Base-by-base conservation (phyloP, 495 filamentous ascomycete genomes). In the Neurospora hispaniola region DNA sequence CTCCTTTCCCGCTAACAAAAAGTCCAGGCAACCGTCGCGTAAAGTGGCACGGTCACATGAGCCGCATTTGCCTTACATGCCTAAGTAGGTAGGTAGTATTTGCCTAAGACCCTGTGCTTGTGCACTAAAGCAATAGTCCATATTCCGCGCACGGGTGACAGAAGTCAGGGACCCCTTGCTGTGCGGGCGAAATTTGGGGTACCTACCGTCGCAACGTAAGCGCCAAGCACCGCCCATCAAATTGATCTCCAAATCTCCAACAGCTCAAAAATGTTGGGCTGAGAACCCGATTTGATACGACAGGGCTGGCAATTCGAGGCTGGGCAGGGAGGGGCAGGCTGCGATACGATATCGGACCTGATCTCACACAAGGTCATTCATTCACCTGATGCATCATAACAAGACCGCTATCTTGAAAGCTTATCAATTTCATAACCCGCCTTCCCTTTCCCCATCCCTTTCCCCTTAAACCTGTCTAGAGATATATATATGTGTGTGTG, bases 1-100 rank as follows among this genome's bases (percentile, higher is more conserved):
- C 10, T 54, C 27, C 46, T 5, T 54, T 46, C 40, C 40, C 40
- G 40, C 43, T n/a, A 44, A n/a, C 44, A 48, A 59, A 59, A 59
- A 59, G 48, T 27, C 27, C 14, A 66, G 12, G 71, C 18, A 39
- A 71, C 35, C 43, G 54, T 75, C 75, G 75, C 77, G 77, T 75
- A 77, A 77, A 77, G 73, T 75, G 74, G 69, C 69, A 70, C 72
- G 43, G 75, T 75, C 75, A 77, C 74, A 73, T 69, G 73, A 69
- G 41, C 68, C 10, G 2, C 8, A 16, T 16, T 20, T 10, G n/a
- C 59, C 12, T 40, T 42, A 41, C 16, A 38, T n/a, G n/a, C n/a
- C n/a, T n/a, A n/a, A n/a, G n/a, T n/a, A n/a, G n/a, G n/a, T n/a
- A n/a, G n/a, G 27, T 31, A 31, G 27, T 38, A 38, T 38, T 0